Base-by-base conservation (phyloP, 1,284 basidiomycete species). In the Sporisorium exsertum region DNA sequence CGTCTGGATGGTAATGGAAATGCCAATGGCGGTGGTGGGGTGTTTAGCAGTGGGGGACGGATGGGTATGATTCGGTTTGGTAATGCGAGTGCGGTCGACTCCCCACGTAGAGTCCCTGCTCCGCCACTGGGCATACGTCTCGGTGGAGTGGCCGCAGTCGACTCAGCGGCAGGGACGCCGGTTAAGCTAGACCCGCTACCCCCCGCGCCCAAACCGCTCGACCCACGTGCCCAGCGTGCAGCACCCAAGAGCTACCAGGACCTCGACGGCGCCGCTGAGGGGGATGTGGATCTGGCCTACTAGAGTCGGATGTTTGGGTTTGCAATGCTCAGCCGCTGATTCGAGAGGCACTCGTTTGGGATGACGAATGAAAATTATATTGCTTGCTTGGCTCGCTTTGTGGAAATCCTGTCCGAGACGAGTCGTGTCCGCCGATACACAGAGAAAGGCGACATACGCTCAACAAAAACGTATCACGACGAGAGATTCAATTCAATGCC, bases 231-330 rank as follows among this genome's bases (percentile, higher is more conserved):
- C 0, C 26, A 56, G n/a, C 37, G 66, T 5, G 32, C 57, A 3
- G 64, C 66, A 8, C 63, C 71, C 20, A 73, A 77, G 32, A 59
- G 68, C 32, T 83, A 83, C 45, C 74, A 77, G 47, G 82, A 83
- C 47, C 68, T 83, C 5, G 82, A 83, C 46, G 78, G 72, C 13
- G 75, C 69, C 13, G 72, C 68, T 7, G 67, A 72, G 18, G 79
- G 73, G 20, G 68, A 75, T n/a, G 64, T 76, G 5, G 78, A 80
- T 27, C 59, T 80, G 12, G 69, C 66, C 10, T 80, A 80, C 54
- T 80, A n/a, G 61, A 47, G 5, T 15, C 13, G 12, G 22, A 33
- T 32, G 51, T n/a, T n/a, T 22, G 46, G 45, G 18, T 22, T 45
- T 20, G 20, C 15, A 43, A 18, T 43, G 40, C 27, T 46, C 26